A percentile compares a stretch with the other conserved stretches of the same genome.
Conservation (phyloP, 345 rosid species). For the Pugionium cornutum region DNA sequence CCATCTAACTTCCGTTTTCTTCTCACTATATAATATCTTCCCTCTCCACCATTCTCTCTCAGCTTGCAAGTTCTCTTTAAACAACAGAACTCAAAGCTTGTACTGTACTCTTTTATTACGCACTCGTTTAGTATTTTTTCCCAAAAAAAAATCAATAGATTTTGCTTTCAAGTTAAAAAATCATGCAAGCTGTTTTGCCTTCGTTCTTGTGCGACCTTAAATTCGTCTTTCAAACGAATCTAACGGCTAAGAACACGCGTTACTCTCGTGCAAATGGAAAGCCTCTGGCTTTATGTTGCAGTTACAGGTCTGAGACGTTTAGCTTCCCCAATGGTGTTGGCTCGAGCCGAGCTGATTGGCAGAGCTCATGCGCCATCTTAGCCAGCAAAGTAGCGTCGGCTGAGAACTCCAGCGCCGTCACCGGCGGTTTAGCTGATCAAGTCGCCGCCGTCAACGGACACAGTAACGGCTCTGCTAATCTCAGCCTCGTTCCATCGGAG, state of each 20-base stretch:
- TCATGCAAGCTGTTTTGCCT: not conserved
- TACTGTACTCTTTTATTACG: not conserved
- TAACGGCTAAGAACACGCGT: not conserved
- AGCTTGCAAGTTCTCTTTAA: slow-evolving; percentile 40
- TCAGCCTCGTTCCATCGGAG: not conserved
- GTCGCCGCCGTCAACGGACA: not conserved
- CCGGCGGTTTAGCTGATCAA: not conserved
- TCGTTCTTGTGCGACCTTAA: not conserved
- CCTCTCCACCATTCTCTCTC: slow-evolving; percentile 22
- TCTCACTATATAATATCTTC: slow-evolving; percentile 32
- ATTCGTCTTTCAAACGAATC: not conserved
- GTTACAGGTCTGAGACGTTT: not conserved
- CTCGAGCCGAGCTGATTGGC: not conserved
- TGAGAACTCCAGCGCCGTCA: not conserved
- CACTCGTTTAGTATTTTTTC: not conserved
- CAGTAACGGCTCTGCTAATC: not conserved
- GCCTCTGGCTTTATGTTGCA: not conserved
- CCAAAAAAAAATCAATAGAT: too few species aligned
- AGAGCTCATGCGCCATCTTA: not conserved
- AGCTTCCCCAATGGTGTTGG: not conserved
- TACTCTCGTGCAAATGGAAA: not conserved
- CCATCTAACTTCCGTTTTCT: not conserved
- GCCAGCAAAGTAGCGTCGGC: not conserved
- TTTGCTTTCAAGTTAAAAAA: not conserved
- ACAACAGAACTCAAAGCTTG: slow-evolving; percentile 35